phyloP scores from a whole-genome alignment of 352 stramenopile species.

The Phytophthora podocarpi region DNA sequence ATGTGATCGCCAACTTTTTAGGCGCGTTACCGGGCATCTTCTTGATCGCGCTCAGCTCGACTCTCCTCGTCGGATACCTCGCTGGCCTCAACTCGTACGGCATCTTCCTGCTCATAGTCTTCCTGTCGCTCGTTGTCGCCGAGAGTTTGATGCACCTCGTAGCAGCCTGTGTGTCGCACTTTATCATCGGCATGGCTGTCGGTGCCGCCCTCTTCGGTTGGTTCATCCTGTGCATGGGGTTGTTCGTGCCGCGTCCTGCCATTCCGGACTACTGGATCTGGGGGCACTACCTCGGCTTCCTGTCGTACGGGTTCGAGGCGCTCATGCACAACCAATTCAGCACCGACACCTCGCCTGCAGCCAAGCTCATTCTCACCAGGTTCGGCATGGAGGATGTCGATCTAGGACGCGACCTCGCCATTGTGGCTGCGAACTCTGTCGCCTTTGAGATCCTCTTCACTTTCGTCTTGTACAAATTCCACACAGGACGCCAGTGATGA shows the following conservation, averaged over 20 bases:
- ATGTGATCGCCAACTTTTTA: constrained; percentile 75
- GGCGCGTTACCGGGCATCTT: constrained; percentile 61
- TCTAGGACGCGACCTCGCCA: constrained; percentile 46
- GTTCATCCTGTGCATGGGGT: no score
- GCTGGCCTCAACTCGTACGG: constrained; percentile 54
- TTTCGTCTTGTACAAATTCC: constrained; percentile 32
- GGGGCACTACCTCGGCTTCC: constrained; percentile 83
- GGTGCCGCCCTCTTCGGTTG: no score
- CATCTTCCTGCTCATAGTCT: constrained; percentile 62
- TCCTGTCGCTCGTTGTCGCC: constrained; percentile 66
- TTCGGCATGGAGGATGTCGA: constrained; percentile 56
- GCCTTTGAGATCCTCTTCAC: constrained; percentile 42
- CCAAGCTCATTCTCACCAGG: constrained; percentile 13
- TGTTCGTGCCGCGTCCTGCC: constrained; percentile 28
- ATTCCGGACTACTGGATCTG: constrained; percentile 76
- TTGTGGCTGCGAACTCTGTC: constrained; percentile 39
- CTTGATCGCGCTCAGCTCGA: constrained; percentile 64
- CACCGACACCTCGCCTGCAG: constrained; percentile 13
- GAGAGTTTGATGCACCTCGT: constrained; percentile 81
- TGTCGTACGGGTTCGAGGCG: constrained; percentile 73
- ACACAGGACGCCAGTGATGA: constrained; percentile 17
- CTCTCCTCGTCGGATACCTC: constrained; percentile 45
- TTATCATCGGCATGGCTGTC: constrained; percentile 85
- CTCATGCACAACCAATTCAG: constrained; percentile 77
- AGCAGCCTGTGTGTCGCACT: constrained; percentile 62